Evolutionary conservation across 177 flowering plant species (phyloP).

Genomic region (Vitis hybrid): DNA sequence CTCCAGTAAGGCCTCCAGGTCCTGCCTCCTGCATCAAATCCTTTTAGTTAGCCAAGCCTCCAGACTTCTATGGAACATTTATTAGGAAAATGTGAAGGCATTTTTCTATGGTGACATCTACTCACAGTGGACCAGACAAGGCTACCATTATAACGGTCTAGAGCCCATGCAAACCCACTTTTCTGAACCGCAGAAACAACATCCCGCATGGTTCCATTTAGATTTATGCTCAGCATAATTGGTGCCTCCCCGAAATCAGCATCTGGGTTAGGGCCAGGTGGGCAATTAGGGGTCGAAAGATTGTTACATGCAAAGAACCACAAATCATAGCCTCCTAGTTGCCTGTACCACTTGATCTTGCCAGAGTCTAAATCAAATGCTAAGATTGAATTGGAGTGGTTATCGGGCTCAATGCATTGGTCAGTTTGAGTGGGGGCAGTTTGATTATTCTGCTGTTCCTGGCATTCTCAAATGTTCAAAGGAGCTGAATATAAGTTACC

Average conservation of each 20-base stretch:
- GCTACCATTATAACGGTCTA: slow-evolving; percentile 37
- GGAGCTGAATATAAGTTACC: slow-evolving; percentile 55
- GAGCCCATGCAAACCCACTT: slow-evolving; percentile 56
- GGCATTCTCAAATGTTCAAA: slow-evolving; percentile 22
- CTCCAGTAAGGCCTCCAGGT: slow-evolving; percentile 33
- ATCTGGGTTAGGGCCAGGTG: slow-evolving; percentile 24
- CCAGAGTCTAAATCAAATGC: slow-evolving; percentile 42
- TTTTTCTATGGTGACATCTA: background rate
- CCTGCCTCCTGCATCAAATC: slow-evolving; percentile 32
- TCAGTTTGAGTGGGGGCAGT: slow-evolving; percentile 12
- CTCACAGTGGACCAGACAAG: slow-evolving; percentile 41
- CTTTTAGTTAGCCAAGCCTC: background rate
- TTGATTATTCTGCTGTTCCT: slow-evolving; percentile 16
- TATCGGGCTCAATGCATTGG: slow-evolving; percentile 24
- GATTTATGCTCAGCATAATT: slow-evolving; percentile 27
- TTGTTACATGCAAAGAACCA: slow-evolving; percentile 32
- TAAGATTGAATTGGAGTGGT: slow-evolving; percentile 36
- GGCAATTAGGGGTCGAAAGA: slow-evolving; percentile 31
- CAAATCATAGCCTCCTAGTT: slow-evolving; percentile 50
- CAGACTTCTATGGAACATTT: too few relatives aligned
- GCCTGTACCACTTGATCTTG: slow-evolving; percentile 36
- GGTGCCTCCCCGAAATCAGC: slow-evolving; percentile 32
- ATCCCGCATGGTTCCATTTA: slow-evolving; percentile 28
- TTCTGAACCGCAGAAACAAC: slow-evolving; percentile 51
- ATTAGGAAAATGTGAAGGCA: too few relatives aligned